phyloP scores from a whole-genome alignment of 2,329 filamentous ascomycete species.

The Colletotrichum abscissum region DNA sequence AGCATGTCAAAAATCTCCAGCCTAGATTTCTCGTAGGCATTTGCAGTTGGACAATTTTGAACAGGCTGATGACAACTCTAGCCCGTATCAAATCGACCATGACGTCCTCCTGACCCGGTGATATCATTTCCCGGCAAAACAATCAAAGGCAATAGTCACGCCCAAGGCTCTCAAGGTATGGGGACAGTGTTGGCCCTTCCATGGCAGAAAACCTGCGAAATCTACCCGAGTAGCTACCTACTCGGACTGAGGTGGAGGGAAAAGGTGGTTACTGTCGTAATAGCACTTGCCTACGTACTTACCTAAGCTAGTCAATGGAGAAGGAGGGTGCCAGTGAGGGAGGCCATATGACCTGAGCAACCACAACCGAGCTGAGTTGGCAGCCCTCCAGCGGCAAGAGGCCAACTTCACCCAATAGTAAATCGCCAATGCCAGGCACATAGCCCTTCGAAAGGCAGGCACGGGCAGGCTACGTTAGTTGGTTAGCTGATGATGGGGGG shows the following conservation, averaged over 20 bases:
- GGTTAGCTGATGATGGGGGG: neutral
- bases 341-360: slow-evolving; percentile 5
- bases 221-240: neutral
- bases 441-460: neutral
- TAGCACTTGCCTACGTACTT: neutral
- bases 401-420: neutral
- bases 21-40: neutral
- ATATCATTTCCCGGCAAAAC: neutral
- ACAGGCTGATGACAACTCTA: neutral
- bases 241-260: neutral
- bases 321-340: neutral
- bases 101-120: neutral
- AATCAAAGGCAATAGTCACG: neutral
- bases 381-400: neutral
- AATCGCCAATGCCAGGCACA: neutral
- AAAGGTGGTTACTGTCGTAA: neutral
- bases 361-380: slow-evolving; percentile 5
- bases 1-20: neutral
- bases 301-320: neutral
- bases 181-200: neutral
- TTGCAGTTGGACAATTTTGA: neutral
- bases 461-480: neutral
- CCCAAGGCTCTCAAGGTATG: neutral
- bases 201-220: neutral
- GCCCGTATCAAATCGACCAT: neutral